phyloP scores from a whole-genome alignment of 2,329 filamentous ascomycete species.

The Fusarium camptoceras region DNA sequence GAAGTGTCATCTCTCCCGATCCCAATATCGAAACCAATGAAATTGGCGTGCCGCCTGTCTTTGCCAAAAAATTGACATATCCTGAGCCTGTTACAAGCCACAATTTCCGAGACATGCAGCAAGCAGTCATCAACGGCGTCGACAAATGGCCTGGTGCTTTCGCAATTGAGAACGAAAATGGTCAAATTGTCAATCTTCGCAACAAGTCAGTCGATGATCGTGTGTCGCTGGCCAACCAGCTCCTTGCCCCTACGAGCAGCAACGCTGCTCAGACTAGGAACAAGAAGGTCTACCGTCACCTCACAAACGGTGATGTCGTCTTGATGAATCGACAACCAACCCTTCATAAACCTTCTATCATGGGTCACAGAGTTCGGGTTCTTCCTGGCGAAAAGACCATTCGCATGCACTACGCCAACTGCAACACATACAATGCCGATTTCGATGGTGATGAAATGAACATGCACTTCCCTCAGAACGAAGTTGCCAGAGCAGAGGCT shows the following conservation, averaged over 20 bases:
- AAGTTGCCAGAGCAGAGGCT: conserved; percentile 91
- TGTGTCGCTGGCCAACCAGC: conserved; percentile 88
- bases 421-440: conserved; percentile 99
- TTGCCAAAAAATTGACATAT: conserved; percentile 94
- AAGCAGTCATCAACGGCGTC: conserved; percentile 93
- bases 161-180: conserved; percentile 95
- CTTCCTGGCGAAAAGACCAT: conserved; percentile 96
- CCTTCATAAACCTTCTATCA: conserved; percentile 98
- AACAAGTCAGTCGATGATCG: conserved; percentile 91
- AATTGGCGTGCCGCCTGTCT: conserved; percentile 98
- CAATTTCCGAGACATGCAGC: conserved; percentile 95
- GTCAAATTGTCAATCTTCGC: conserved; percentile 87
- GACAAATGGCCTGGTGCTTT: conserved; percentile 95
- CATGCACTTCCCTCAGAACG: conserved; percentile 99
- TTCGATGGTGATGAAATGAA: conserved; percentile 99
- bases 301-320: conserved; percentile 96
- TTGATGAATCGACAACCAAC: conserved; percentile 99
- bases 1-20: conserved; percentile 97
- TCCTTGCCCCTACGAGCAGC: conserved; percentile 84
- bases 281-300: conserved; percentile 96
- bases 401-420: conserved; percentile 99
- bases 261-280: conserved; percentile 81
- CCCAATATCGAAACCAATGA: conserved; percentile 99
- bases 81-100: conserved; percentile 97
- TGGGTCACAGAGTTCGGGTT: conserved; percentile 94